Conservation (phyloP, 2,329 filamentous ascomycete genomes). For the Trichoderma oligosporum region DNA sequence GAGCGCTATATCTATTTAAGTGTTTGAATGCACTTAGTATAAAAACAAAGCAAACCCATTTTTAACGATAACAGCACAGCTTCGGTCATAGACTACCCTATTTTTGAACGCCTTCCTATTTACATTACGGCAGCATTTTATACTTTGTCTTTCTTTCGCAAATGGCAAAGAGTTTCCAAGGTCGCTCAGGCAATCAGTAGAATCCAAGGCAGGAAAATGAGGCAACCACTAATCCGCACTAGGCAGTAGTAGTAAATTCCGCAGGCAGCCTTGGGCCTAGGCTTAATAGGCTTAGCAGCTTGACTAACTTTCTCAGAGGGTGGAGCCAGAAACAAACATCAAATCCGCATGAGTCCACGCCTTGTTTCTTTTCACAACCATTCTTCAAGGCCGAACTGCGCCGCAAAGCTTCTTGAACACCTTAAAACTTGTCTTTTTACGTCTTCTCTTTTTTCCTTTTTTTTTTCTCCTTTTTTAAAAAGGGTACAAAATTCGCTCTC, state of each 20-base stretch:
- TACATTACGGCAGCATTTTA: neutral
- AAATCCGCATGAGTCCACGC: slow-evolving; percentile 9
- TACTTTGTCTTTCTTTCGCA: neutral
- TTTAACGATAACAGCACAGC: neutral
- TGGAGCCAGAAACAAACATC: slow-evolving; percentile 13
- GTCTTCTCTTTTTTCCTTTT: no score
- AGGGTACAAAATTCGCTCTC: neutral
- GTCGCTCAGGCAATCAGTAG: neutral
- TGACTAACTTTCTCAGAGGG: slow-evolving; percentile 3
- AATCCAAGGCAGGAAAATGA: neutral
- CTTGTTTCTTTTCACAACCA: slow-evolving; percentile 5
- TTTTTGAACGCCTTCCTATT: no score
- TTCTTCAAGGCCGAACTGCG: neutral
- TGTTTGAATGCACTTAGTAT: neutral
- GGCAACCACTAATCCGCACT: slow-evolving; percentile 8
- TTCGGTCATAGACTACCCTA: no score
- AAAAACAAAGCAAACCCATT: neutral
- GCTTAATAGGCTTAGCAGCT: slow-evolving; percentile 2
- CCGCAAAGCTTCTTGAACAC: neutral
- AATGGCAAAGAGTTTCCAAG: neutral
- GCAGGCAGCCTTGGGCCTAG: slow-evolving; percentile 10
- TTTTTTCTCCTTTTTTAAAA: no score
- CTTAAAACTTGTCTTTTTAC: neutral
- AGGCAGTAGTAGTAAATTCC: slow-evolving; percentile 10
- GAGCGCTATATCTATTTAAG: neutral